These are phyloP conservation scores for Boletus sp. DNA, from an alignment of 768 basidiomycete genomes.

Conservation along the genomic window DNA sequence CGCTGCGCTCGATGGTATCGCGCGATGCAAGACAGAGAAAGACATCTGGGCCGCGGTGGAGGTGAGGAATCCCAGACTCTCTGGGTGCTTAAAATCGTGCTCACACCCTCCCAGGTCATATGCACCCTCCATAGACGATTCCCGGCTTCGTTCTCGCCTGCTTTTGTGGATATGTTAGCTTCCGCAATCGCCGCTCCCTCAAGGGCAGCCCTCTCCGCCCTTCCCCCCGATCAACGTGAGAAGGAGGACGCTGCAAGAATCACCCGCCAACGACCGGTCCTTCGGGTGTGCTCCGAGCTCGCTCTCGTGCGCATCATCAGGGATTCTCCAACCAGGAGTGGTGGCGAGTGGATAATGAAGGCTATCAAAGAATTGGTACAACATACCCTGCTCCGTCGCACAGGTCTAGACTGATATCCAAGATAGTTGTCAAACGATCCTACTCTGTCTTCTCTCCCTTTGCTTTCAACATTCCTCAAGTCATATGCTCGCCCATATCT, in stretches of 20 bases:
- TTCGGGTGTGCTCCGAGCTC: constrained; percentile 87
- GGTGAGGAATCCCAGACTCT: constrained; percentile 42
- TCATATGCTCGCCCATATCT: constrained; percentile 87
- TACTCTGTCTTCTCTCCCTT: constrained; percentile 78
- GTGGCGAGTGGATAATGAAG: constrained; percentile 89
- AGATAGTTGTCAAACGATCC: constrained; percentile 84
- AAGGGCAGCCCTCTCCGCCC: constrained; percentile 48
- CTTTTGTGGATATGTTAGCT: constrained; percentile 58
- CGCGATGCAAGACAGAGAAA: constrained; percentile 86
- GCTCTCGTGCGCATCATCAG: constrained; percentile 83
- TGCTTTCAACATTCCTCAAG: constrained; percentile 90
- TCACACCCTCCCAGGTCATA: constrained; percentile 58
- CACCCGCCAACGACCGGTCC: constrained; percentile 74
- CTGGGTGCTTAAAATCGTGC: background rate
- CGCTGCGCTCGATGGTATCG: constrained; percentile 81
- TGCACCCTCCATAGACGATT: constrained; percentile 88
- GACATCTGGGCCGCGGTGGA: constrained; percentile 92
- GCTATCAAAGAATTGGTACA: constrained; percentile 78
- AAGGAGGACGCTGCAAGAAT: constrained; percentile 86
- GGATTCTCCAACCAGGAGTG: constrained; percentile 66
- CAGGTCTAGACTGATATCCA: constrained; percentile 11
- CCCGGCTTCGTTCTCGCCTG: constrained; percentile 71
- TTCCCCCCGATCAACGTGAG: constrained; percentile 79
- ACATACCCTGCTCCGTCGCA: constrained; percentile 14
- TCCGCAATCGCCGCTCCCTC: constrained; percentile 58